A percentile compares a stretch with the other conserved stretches of the same genome.
These are phyloP conservation scores for Penicillium arizonense DNA, from an alignment of 495 filamentous ascomycete genomes.

Conservation along the genomic window DNA sequence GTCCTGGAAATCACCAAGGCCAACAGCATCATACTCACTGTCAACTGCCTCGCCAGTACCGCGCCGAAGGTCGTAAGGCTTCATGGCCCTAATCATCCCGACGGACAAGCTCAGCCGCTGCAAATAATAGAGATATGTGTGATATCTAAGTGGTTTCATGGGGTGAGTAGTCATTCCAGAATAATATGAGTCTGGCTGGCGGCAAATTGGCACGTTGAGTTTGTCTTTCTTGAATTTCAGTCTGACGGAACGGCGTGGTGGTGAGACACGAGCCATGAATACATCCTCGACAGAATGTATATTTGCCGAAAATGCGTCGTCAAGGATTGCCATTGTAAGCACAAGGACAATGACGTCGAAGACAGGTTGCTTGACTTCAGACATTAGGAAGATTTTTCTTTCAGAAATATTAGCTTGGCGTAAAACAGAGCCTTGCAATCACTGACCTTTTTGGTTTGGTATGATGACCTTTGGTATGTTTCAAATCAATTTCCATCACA, in stretches of 20 bases:
- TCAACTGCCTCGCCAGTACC: constrained; percentile 4
- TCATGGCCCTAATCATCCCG: constrained; percentile 5
- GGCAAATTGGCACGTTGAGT: constrained; percentile 12
- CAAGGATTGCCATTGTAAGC: constrained; percentile 7
- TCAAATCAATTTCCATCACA: constrained; percentile 11
- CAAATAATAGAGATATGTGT: constrained; percentile 11
- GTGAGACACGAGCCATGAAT: constrained; percentile 1
- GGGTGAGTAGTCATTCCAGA: constrained; percentile 4
- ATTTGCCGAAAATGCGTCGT: constrained; percentile 8
- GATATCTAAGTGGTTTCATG: constrained; percentile 10
- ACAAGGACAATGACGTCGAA: constrained; percentile 15
- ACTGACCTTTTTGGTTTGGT: constrained; percentile 6
- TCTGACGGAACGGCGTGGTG: constrained; percentile 3
- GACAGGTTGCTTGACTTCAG: constrained; percentile 10
- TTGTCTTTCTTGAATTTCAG: constrained; percentile 2
- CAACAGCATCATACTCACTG: not conserved
- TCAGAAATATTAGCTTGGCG: not conserved
- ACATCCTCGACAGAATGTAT: constrained; percentile 8
- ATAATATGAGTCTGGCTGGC: constrained; percentile 3
- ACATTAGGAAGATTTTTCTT: constrained; percentile 14
- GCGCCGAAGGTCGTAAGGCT: constrained; percentile 2
- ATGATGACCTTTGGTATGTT: constrained; percentile 13
- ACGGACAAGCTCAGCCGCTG: constrained; percentile 5
- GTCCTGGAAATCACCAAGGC: not conserved
- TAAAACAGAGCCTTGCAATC: not conserved